Evolutionary conservation across 345 rosid genomes (phyloP).

Genomic region (Populus davidiana): DNA sequence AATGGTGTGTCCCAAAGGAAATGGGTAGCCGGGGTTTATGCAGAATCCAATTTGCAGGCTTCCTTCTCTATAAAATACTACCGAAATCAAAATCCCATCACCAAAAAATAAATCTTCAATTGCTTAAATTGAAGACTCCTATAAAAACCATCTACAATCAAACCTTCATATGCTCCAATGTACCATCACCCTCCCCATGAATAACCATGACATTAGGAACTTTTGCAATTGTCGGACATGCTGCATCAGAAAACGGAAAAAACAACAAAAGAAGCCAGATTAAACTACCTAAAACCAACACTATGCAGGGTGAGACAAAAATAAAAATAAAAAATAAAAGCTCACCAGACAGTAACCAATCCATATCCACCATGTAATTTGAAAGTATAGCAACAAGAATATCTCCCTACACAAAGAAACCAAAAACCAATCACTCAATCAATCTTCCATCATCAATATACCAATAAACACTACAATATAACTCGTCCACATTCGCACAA

Average conservation of each 20-base stretch:
- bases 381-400: conserved; percentile 66
- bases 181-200: conserved; percentile 87
- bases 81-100: conserved; percentile 3
- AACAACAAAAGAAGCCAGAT: not conserved
- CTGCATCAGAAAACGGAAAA: conserved; percentile 35
- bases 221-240: conserved; percentile 67
- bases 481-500: not conserved
- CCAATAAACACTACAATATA: not conserved
- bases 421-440: not conserved
- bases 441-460: not conserved
- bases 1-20: conserved; percentile 90
- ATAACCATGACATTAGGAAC: conserved; percentile 75
- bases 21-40: conserved; percentile 91
- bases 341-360: conserved; percentile 75
- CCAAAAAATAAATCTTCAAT: not conserved
- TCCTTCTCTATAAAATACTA: conserved; percentile 52
- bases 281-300: not conserved
- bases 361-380: conserved; percentile 91
- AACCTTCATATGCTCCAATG: conserved; percentile 78
- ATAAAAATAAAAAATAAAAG: not conserved
- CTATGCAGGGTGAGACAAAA: not conserved
- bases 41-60: conserved; percentile 75
- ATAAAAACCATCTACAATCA: not conserved
- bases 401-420: conserved; percentile 57
- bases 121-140: not conserved